These are phyloP conservation scores for Limnanthes douglasii DNA, from an alignment of 345 rosid species.

Conservation along the genomic window DNA sequence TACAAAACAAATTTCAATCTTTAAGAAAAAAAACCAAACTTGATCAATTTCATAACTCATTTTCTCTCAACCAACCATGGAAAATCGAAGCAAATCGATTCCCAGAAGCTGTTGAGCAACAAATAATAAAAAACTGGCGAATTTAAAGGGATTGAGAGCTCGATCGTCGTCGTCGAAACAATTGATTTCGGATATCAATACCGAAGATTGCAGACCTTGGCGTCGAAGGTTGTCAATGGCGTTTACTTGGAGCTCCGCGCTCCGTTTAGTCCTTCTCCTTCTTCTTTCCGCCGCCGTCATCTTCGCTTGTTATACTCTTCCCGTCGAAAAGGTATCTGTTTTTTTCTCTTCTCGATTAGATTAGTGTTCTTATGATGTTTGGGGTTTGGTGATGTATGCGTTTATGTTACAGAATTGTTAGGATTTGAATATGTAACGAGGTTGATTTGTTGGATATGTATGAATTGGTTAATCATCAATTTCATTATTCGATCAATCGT, in stretches of 20 bases:
- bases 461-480: background rate
- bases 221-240: conserved; percentile 58
- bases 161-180: conserved; percentile 40
- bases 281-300: conserved; percentile 49
- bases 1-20: too few species aligned
- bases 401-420: conserved; percentile 3
- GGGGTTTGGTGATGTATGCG: conserved; percentile 4
- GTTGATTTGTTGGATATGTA: background rate
- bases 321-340: conserved; percentile 61
- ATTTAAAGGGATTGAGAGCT: conserved; percentile 25
- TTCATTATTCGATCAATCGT: background rate
- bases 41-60: too few species aligned
- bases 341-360: background rate
- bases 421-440: conserved; percentile 3
- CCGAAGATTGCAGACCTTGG: conserved; percentile 41
- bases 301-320: conserved; percentile 77
- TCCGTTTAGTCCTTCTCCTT: conserved; percentile 51
- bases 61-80: too few species aligned
- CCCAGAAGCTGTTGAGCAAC: too few species aligned
- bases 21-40: too few species aligned
- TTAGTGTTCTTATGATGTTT: conserved; percentile 7
- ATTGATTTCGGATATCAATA: conserved; percentile 21
- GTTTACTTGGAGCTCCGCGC: conserved; percentile 57
- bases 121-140: conserved; percentile 56
- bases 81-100: background rate